Conservation (phyloP, 202 grass and related monocot genomes). For the Eragrostis tef region DNA sequence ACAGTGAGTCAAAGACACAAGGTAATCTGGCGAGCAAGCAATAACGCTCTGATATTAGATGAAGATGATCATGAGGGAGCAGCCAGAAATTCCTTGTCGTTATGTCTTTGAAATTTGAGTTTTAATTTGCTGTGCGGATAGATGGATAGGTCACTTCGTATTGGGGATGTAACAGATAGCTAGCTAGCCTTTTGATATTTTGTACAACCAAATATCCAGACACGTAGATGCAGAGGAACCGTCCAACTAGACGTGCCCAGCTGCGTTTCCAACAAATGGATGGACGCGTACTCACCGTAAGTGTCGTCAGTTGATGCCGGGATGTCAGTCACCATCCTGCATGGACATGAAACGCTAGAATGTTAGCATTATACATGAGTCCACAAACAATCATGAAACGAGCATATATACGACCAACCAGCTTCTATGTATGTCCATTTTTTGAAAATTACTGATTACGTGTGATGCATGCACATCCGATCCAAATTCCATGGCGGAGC, state of each 20-base stretch:
- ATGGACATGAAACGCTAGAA: slow-evolving; percentile 32
- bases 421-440: neutral
- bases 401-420: neutral
- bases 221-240: too few relatives aligned
- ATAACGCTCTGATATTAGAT: too few relatives aligned
- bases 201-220: too few relatives aligned
- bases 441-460: neutral
- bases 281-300: slow-evolving; percentile 51
- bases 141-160: too few relatives aligned
- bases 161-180: too few relatives aligned
- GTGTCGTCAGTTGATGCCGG: slow-evolving; percentile 70
- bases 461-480: slow-evolving; percentile 25
- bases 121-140: too few relatives aligned
- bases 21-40: neutral
- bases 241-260: too few relatives aligned
- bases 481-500: neutral
- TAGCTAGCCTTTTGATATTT: too few relatives aligned
- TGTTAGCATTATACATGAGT: neutral
- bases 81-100: too few relatives aligned
- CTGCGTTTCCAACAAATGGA: neutral
- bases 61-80: too few relatives aligned
- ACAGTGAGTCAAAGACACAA: too few relatives aligned
- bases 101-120: too few relatives aligned
- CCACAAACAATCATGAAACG: neutral
- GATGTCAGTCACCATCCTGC: slow-evolving; percentile 94